Evolutionary conservation across 345 rosid genomes (phyloP), one percentile per base, ranked within the genome.

Genomic region (Acer saccharum): DNA sequence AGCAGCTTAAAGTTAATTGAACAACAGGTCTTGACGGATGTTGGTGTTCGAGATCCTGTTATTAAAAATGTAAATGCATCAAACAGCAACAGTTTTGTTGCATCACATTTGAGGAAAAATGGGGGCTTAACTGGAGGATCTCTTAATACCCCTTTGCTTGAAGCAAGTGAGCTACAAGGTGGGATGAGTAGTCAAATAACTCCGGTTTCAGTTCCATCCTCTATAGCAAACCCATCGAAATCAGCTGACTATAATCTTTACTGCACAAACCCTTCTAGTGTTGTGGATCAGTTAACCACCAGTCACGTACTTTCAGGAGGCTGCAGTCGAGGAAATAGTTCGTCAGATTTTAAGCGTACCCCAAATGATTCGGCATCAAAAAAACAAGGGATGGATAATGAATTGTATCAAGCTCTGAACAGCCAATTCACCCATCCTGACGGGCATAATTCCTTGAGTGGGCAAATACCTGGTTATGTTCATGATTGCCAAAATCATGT

Each of bases 11-110:
- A 79, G 69, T 85, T 78, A 71, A 79, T 81, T 68, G 84, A 84
- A 73, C 89, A 87, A 71, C 88, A 86, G 72, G 74, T 81, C 25
- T 77, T 77, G 17, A 71, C 77, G 7, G 88, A 69, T 76, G 72
- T 71, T n/a, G 78, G 64, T 67, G 65, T 58, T 25, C 80, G n/a
- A 35, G 78, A 79, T 80, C 76, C 71, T 76, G 69, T 48, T 70
- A 44, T 18, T 44, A 74, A 74, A 60, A 75, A 62, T 43, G 57
- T 55, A 70, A 67, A 74, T 76, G 71, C 50, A 12, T 25, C 73
- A 14, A 68, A 65, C 16, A 57, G 20, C 32, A 43, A 80, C 65
- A 66, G 78, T 48, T 76, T 55, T 70, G 17, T 52, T 23, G 25
- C 67, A 54, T 67, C 81, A 14, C 74, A 78, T 1, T 16, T 14